Base-by-base conservation (phyloP, 192 early-diverging fungal genomes). In the Coemansia sp. region DNA sequence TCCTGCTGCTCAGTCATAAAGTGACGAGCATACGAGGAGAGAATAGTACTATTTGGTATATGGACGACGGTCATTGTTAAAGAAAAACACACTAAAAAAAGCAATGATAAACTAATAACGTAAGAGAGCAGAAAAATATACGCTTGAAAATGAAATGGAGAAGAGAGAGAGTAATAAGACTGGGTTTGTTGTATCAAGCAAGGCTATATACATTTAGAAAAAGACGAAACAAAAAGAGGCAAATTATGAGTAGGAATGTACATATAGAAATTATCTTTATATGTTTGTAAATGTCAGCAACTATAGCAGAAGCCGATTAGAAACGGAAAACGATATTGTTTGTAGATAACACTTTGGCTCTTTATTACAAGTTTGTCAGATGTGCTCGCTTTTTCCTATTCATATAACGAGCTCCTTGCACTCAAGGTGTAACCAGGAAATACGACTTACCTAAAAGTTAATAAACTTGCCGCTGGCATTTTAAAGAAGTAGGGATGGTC, bases 401-500 rank as follows among this genome's bases (percentile, higher is more conserved):
- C 25, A 25, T 2, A 25, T 1, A 25, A 50, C 49, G 49, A 19
- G n/a, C 17, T 14, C 16, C 49, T 19, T 50, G 49, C 49, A 17
- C n/a, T 2, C 0, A 14, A 50, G 16, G 1, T 5, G 49, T 14
- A 0, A 14, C 19, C 0, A 50, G n/a, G 38, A 32, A 45, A 66
- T 41, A 16, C 19, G 45, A 19, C 12, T 17, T 17, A 54, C 22
- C 51, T 20, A 22, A 54, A 25, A 25, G 51, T 54, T 19, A 54
- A 11, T 20, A 9, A 6, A 10, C 19, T 54, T 54, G 51, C 77
- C 65, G 78, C 66, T 25, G 93, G 93, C n/a, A 87, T 77, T 61
- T 94, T 92, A 16, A 74, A 73, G 67, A 95, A 95, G 64, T 92
- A 95, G 11, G 87, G 71, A 71, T 92, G 90, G 11, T 83, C 76